phyloP scores from a whole-genome alignment of 495 filamentous ascomycete species.

The Penicillium samsonianum region DNA sequence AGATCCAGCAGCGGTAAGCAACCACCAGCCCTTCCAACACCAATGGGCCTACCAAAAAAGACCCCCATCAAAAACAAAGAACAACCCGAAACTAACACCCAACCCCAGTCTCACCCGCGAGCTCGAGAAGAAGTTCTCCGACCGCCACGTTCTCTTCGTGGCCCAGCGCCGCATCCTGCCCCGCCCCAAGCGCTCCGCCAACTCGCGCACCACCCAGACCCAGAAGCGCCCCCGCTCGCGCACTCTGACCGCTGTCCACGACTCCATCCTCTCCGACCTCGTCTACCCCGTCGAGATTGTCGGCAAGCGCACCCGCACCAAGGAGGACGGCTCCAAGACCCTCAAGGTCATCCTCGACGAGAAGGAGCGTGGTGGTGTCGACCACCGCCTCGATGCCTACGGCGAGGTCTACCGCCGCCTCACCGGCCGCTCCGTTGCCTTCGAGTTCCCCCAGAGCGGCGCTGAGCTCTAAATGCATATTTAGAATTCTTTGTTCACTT shows the following conservation, averaged over 20 bases:
- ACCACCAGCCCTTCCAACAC: conserved; percentile 1
- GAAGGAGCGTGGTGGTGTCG: conserved; percentile 98
- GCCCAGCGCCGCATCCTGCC: conserved; percentile 98
- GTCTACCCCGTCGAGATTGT: conserved; percentile 99
- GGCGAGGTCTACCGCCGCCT: conserved; percentile 96
- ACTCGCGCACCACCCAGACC: conserved; percentile 87
- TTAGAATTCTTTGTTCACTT: conserved; percentile 15
- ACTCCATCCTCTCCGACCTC: conserved; percentile 91
- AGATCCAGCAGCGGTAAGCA: conserved; percentile 95
- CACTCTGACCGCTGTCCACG: conserved; percentile 96
- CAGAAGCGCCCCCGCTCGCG: conserved; percentile 98
- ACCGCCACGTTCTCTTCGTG: conserved; percentile 98
- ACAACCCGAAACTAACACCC: conserved; percentile 8
- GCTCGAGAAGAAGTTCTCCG: conserved; percentile 99
- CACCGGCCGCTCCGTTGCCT: conserved; percentile 89
- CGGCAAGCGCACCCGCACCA: conserved; percentile 93
- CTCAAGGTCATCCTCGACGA: conserved; percentile 98
- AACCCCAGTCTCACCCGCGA: conserved; percentile 86
- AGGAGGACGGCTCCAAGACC: conserved; percentile 96
- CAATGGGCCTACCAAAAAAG: background rate
- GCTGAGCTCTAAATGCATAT: conserved; percentile 70
- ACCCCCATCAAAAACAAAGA: background rate
- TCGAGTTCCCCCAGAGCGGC: conserved; percentile 93
- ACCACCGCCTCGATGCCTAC: conserved; percentile 98
- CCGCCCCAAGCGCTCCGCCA: conserved; percentile 92